Evolutionary conservation across 2,329 filamentous ascomycete genomes (phyloP), one percentile per base, ranked within the genome.

Genomic region (Leptosphaerulina australis): DNA sequence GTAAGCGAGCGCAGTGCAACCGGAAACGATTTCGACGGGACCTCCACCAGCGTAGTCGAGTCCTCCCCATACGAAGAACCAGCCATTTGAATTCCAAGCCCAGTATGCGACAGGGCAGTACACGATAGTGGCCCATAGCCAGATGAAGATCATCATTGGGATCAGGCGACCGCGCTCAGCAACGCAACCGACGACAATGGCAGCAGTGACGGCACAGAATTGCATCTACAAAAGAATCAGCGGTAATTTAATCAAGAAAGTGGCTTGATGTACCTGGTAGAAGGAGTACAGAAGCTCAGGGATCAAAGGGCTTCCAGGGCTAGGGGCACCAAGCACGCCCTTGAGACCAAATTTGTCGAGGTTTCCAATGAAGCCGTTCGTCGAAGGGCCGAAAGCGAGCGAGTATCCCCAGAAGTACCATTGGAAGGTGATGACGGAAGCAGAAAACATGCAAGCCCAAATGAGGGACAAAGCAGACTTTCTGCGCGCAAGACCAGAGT

Each of bases 361-460:
- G 72, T 97, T 85, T 46, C 94, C 94, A 69, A 99, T 97, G 77
- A 89, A 97, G 44, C 90, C 88, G 76, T 90, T 97, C 61, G 84
- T 91, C 4, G 87, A 89, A 33, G 83, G 81, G 68, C 89, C 94
- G 76, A 97, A 97, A 43, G 93, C 92, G 55, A 99, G 81, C 11
- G 93, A 96, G 76, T 96, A 99, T 28, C 94, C 94, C 93, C 94
- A 97, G 75, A 99, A 97, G 70, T 97, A 97, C 94, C 94, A 99
- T 78, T 99, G 94, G 79, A 99, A 97, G 48, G 90, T 88, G 72
- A 97, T 82, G 70, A 97, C 86, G 37, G 90, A 92, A 71, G 88
- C 88, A 36, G 91, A 94, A 73, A 88, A 93, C 90, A 99, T 95
- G 77, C 88, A 91, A 11, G 93, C 91, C 91, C 92, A 97, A 69